These are phyloP conservation scores for Chrysanthemum lavandulifolium DNA, from an alignment of 129 eudicot genomes.

Conservation along the genomic window DNA sequence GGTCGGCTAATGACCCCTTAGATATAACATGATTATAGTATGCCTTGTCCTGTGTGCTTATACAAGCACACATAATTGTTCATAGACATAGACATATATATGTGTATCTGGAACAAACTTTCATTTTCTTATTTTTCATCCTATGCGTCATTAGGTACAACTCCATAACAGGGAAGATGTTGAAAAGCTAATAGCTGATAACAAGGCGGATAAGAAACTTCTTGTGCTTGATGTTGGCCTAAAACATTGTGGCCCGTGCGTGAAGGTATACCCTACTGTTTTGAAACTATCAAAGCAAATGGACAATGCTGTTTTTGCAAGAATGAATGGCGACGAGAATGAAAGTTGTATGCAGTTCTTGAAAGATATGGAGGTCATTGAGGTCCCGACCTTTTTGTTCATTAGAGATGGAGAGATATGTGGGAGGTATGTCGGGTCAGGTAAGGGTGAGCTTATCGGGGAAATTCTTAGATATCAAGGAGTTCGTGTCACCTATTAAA, in stretches of 20 bases:
- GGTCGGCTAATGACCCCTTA: too few relatives aligned
- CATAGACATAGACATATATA: too few relatives aligned
- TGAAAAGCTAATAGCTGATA: conserved; percentile 55
- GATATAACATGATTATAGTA: too few relatives aligned
- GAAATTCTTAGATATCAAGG: conserved; percentile 98
- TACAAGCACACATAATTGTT: too few relatives aligned
- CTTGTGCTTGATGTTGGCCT: conserved; percentile 84
- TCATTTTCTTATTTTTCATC: not conserved
- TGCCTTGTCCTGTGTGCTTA: too few relatives aligned
- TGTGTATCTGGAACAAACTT: not conserved
- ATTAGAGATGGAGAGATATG: conserved; percentile 84
- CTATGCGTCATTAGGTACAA: conserved; percentile 40
- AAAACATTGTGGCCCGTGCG: conserved; percentile 96
- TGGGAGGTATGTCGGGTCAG: conserved; percentile 97
- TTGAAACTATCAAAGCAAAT: conserved; percentile 74
- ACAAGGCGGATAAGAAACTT: conserved; percentile 48
- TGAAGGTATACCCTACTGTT: conserved; percentile 95
- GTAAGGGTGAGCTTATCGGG: conserved; percentile 92
- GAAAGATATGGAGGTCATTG: conserved; percentile 82
- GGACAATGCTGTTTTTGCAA: conserved; percentile 76
- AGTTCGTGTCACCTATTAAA: conserved; percentile 80
- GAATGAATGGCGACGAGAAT: conserved; percentile 96
- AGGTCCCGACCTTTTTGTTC: conserved; percentile 96
- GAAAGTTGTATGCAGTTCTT: conserved; percentile 88
- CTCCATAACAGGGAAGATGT: conserved; percentile 81